Conservation (phyloP, 2,329 filamentous ascomycete species). For the Paecilomyces niveus region DNA sequence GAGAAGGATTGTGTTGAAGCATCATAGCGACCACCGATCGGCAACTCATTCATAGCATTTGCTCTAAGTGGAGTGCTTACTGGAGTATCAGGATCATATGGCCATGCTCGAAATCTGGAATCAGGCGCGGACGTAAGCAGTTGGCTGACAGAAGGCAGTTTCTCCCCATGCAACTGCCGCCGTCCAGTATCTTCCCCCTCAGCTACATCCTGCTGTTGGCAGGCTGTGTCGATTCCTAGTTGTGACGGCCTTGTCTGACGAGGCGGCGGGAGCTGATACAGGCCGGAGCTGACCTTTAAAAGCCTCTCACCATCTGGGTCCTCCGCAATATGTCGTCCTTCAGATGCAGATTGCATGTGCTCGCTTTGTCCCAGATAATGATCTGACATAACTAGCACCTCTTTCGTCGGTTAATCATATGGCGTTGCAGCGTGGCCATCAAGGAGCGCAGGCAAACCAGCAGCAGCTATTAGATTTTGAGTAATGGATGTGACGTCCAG, state of each 20-base stretch:
- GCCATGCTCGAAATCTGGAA: conserved; percentile 19
- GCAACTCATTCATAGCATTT: conserved; percentile 5
- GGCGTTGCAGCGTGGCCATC: neutral
- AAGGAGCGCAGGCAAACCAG: neutral
- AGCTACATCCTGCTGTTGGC: conserved; percentile 17
- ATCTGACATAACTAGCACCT: conserved; percentile 24
- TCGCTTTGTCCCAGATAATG: conserved; percentile 34
- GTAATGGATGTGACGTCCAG: neutral
- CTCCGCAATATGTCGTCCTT: conserved; percentile 18
- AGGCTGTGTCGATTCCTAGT: conserved; percentile 27
- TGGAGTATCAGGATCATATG: conserved; percentile 18
- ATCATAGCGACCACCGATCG: conserved; percentile 2
- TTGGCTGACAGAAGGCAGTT: conserved; percentile 34
- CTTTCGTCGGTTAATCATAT: conserved; percentile 3
- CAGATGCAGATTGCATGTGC: conserved; percentile 28
- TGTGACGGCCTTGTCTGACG: conserved; percentile 24
- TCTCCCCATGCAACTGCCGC: conserved; percentile 16
- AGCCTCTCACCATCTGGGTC: conserved; percentile 23
- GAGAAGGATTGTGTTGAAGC: conserved; percentile 12
- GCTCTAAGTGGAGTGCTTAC: conserved; percentile 9
- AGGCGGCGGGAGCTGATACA: conserved; percentile 36
- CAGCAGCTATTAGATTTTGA: neutral
- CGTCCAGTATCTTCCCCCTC: conserved; percentile 12
- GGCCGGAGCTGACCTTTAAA: conserved; percentile 20
- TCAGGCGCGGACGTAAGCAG: conserved; percentile 27